Evolutionary conservation across 2,329 filamentous ascomycete genomes (phyloP).

Genomic region (Nigrograna mackinnonii): DNA sequence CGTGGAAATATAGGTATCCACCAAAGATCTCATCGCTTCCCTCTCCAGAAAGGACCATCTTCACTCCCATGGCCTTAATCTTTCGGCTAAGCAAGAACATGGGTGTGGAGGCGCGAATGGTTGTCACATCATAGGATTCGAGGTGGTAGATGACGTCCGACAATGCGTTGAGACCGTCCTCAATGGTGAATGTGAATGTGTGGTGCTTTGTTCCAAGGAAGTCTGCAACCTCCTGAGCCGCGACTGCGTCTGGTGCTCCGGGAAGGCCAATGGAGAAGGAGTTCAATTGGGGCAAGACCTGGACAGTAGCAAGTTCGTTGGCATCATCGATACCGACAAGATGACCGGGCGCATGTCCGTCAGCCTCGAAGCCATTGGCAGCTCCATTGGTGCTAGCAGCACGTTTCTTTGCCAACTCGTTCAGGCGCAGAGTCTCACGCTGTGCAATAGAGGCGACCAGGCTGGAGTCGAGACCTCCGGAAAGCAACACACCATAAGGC

Average conservation of each 20-base stretch:
- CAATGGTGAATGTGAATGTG: slow-evolving; percentile 96
- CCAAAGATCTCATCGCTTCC: slow-evolving; percentile 98
- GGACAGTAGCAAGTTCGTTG: slow-evolving; percentile 85
- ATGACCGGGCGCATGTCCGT: slow-evolving; percentile 40
- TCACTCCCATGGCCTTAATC: slow-evolving; percentile 99
- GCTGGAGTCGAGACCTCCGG: slow-evolving; percentile 93
- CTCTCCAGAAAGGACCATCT: slow-evolving; percentile 98
- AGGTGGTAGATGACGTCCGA: slow-evolving; percentile 98
- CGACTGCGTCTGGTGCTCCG: slow-evolving; percentile 87
- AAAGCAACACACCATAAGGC: slow-evolving; percentile 93
- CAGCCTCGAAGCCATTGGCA: slow-evolving; percentile 45
- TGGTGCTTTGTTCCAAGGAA: slow-evolving; percentile 98
- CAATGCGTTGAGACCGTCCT: slow-evolving; percentile 94
- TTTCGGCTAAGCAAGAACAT: slow-evolving; percentile 98
- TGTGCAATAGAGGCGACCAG: slow-evolving; percentile 94
- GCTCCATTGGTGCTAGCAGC: slow-evolving; percentile 41
- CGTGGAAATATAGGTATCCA: slow-evolving; percentile 98
- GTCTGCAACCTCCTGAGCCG: slow-evolving; percentile 89
- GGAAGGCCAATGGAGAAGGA: slow-evolving; percentile 98
- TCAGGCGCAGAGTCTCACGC: slow-evolving; percentile 81
- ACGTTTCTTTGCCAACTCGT: slow-evolving; percentile 59
- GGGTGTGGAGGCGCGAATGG: slow-evolving; percentile 95
- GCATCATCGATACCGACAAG: slow-evolving; percentile 95
- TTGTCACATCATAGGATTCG: slow-evolving; percentile 97
- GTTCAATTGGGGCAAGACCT: slow-evolving; percentile 92